Conservation (phyloP, 2,329 filamentous ascomycete genomes). For the Neocucurbitaria cava region DNA sequence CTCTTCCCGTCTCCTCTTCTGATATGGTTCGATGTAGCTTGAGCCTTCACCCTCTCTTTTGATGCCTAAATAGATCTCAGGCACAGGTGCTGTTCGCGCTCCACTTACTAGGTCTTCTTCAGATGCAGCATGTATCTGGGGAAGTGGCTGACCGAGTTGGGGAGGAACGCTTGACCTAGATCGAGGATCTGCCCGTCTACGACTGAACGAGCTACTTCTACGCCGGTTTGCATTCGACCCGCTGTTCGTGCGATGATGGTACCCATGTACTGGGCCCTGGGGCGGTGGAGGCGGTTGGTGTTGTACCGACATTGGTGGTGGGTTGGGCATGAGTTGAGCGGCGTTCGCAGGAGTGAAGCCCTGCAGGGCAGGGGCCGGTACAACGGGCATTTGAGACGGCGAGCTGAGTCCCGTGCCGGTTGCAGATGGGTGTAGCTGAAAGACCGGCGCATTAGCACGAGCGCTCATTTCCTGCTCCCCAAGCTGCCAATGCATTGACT, state of each 20-base stretch:
- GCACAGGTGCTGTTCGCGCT: slow-evolving; percentile 43
- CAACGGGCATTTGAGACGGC: slow-evolving; percentile 34
- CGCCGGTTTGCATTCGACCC: slow-evolving; percentile 39
- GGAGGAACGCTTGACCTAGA: slow-evolving; percentile 47
- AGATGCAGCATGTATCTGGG: slow-evolving; percentile 41
- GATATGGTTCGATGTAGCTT: slow-evolving; percentile 39
- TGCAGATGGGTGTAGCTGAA: slow-evolving; percentile 61
- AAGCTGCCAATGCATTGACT: slow-evolving; percentile 98
- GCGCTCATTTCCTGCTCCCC: slow-evolving; percentile 93
- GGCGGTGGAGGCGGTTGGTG: slow-evolving; percentile 34
- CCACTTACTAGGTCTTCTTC: slow-evolving; percentile 45
- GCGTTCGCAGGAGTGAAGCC: slow-evolving; percentile 50
- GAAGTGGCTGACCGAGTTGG: slow-evolving; percentile 42
- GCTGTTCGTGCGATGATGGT: slow-evolving; percentile 45
- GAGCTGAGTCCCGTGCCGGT: slow-evolving; percentile 41
- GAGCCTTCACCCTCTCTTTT: slow-evolving; percentile 39
- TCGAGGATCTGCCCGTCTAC: slow-evolving; percentile 39
- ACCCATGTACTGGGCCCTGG: slow-evolving; percentile 36
- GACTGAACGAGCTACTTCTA: slow-evolving; percentile 44
- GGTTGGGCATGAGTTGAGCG: slow-evolving; percentile 42
- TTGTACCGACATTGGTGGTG: slow-evolving; percentile 28
- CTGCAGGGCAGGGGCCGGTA: slow-evolving; percentile 35
- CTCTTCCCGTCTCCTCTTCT: slow-evolving; percentile 41
- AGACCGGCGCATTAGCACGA: slow-evolving; percentile 87
- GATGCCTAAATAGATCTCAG: slow-evolving; percentile 34